Conservation (phyloP, 2,329 filamentous ascomycete species). For the Teratosphaeria zuluensis region DNA sequence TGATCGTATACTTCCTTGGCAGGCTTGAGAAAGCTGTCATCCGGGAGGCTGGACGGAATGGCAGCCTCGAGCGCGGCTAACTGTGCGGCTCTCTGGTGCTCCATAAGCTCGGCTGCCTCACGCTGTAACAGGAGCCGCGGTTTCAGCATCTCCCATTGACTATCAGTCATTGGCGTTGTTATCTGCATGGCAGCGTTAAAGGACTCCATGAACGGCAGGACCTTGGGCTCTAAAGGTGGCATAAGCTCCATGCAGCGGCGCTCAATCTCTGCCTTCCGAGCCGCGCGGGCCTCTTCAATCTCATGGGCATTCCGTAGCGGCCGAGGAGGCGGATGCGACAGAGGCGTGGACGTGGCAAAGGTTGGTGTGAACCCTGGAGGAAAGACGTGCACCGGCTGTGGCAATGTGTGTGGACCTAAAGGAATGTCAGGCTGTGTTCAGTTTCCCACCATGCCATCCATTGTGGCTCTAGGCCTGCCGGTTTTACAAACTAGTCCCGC, state of each 20-base stretch:
- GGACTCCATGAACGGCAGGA: slow-evolving; percentile 60
- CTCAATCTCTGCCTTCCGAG: slow-evolving; percentile 61
- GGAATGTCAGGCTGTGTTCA: slow-evolving; percentile 7
- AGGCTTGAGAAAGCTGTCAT: slow-evolving; percentile 41
- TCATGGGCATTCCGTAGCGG: slow-evolving; percentile 51
- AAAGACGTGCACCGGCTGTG: slow-evolving; percentile 19
- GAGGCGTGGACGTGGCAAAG: background rate
- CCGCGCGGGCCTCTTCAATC: slow-evolving; percentile 53
- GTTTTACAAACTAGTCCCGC: background rate
- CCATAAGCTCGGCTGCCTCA: slow-evolving; percentile 50
- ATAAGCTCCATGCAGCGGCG: slow-evolving; percentile 53
- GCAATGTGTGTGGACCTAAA: slow-evolving; percentile 18
- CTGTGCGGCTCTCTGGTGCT: slow-evolving; percentile 39
- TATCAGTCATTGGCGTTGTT: slow-evolving; percentile 56
- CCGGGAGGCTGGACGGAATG: slow-evolving; percentile 36
- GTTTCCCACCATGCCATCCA: background rate
- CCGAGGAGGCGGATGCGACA: background rate
- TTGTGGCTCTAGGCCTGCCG: background rate
- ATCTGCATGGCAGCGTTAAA: slow-evolving; percentile 67
- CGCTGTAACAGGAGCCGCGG: slow-evolving; percentile 58
- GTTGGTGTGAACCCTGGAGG: slow-evolving; percentile 3
- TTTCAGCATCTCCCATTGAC: slow-evolving; percentile 59
- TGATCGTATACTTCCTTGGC: slow-evolving; percentile 53
- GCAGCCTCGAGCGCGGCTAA: slow-evolving; percentile 36
- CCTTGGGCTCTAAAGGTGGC: slow-evolving; percentile 53